A percentile compares a stretch with the other conserved stretches of the same genome.
Evolutionary conservation across 331 rosid genomes (phyloP).

Genomic region (Stylosanthes scabra): DNA sequence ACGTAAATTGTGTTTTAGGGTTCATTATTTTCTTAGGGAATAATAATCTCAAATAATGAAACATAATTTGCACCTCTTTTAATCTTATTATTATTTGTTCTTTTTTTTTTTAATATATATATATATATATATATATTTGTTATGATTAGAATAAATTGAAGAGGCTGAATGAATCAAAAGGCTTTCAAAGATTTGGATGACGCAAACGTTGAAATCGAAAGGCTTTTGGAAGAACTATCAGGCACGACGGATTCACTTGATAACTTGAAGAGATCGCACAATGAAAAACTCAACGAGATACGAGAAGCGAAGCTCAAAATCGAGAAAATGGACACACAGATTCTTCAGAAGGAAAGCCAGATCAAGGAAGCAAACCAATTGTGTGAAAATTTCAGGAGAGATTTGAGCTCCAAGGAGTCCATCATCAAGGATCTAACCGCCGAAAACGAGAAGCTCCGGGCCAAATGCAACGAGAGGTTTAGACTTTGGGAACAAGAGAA

Average conservation of each 20-base stretch:
- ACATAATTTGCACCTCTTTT: too few relatives aligned
- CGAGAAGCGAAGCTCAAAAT: slow-evolving; percentile 56
- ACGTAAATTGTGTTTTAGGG: too few relatives aligned
- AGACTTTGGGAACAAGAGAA: slow-evolving; percentile 56
- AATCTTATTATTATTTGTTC: too few relatives aligned
- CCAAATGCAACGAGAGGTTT: slow-evolving; percentile 49
- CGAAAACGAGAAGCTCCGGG: slow-evolving; percentile 59
- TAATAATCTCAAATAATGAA: too few relatives aligned
- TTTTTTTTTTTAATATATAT: too few relatives aligned
- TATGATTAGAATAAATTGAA: too few relatives aligned
- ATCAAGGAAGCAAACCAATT: slow-evolving; percentile 37
- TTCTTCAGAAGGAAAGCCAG: slow-evolving; percentile 57
- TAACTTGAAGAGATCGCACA: slow-evolving; percentile 57
- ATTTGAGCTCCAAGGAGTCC: slow-evolving; percentile 52
- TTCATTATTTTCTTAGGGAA: too few relatives aligned
- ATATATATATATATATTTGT: too few relatives aligned
- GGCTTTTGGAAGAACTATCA: slow-evolving; percentile 58
- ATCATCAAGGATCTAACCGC: slow-evolving; percentile 52
- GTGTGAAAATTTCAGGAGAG: slow-evolving; percentile 46
- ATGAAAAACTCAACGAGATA: slow-evolving; percentile 47
- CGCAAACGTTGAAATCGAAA: slow-evolving; percentile 69
- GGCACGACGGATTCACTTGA: slow-evolving; percentile 54
- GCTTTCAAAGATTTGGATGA: slow-evolving; percentile 64
- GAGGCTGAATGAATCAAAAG: slow-evolving; percentile 25
- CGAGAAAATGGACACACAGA: slow-evolving; percentile 62